Evolutionary conservation across 108 stramenopile genomes (phyloP).

Genomic region (Cylindrotheca closterium): DNA sequence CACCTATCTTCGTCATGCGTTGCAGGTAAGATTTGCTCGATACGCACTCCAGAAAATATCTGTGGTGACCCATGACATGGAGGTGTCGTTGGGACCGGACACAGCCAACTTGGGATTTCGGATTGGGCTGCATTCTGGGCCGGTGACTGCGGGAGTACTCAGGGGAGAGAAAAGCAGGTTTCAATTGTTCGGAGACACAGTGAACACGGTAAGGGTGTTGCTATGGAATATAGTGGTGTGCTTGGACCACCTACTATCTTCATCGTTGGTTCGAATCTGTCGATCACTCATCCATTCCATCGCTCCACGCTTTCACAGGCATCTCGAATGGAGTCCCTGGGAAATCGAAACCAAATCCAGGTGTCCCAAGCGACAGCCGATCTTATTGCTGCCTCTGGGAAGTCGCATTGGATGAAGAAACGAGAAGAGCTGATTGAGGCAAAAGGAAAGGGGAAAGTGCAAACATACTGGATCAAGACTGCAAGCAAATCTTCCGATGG

Average conservation of each 20-base stretch:
- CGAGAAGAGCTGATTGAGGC: conserved; percentile 40
- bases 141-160: conserved; percentile 23
- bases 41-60: not conserved
- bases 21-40: conserved; percentile 21
- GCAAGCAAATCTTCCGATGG: not conserved
- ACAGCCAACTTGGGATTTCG: conserved; percentile 15
- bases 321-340: not conserved
- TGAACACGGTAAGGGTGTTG: not conserved
- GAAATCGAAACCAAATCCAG: conserved; percentile 4
- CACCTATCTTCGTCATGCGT: too few relatives aligned
- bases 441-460: conserved; percentile 59
- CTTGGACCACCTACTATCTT: not conserved
- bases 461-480: conserved; percentile 31
- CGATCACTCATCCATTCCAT: too few relatives aligned
- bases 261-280: too few relatives aligned
- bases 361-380: not conserved
- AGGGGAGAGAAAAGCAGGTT: conserved; percentile 18
- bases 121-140: conserved; percentile 14
- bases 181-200: conserved; percentile 22
- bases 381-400: conserved; percentile 1
- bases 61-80: conserved; percentile 4
- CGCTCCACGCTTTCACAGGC: not conserved
- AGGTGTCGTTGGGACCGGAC: conserved; percentile 13
- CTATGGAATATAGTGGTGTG: not conserved
- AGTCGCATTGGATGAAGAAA: conserved; percentile 1